Conservation (phyloP, 768 basidiomycete genomes). For the Bullera alba region DNA sequence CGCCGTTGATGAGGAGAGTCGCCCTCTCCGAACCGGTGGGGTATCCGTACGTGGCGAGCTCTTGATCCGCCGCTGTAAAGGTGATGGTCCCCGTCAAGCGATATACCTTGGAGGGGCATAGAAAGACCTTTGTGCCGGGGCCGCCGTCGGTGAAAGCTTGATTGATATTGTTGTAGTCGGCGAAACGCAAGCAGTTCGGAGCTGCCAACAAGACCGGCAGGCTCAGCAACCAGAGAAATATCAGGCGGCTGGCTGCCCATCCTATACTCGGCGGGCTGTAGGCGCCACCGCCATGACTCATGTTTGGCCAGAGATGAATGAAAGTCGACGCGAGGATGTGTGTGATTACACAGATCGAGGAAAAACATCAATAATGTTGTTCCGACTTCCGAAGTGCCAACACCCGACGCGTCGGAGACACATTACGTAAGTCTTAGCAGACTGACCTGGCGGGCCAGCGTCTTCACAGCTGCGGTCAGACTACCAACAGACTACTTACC, state of each 20-base stretch:
- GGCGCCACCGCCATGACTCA: not conserved
- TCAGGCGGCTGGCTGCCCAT: too few species aligned
- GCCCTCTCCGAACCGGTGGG: constrained; percentile 46
- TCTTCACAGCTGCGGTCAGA: too few species aligned
- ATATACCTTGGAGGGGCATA: constrained; percentile 41
- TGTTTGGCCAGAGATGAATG: too few species aligned
- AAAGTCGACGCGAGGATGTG: too few species aligned
- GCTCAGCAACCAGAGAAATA: not conserved
- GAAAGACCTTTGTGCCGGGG: constrained; percentile 44
- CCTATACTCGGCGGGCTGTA: not conserved
- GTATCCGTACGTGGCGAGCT: constrained; percentile 48
- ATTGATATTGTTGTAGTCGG: constrained; percentile 44
- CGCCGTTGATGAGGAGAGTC: constrained; percentile 38
- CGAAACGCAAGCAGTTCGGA: constrained; percentile 31
- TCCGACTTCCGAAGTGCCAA: too few species aligned
- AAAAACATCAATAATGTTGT: too few species aligned
- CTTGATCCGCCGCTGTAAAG: constrained; percentile 46
- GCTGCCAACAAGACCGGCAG: constrained; percentile 12
- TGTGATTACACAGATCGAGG: too few species aligned
- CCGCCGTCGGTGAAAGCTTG: constrained; percentile 45
- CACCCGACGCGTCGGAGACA: too few species aligned
- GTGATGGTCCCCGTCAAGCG: constrained; percentile 43
- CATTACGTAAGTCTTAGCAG: too few species aligned
- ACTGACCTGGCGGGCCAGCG: too few species aligned
- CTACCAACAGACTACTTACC: too few species aligned